Percentiles rank a stretch among this genome's conserved stretches.
These are phyloP conservation scores for Hibiscus mutabilis DNA, from an alignment of 345 rosid species.

Conservation along the genomic window DNA sequence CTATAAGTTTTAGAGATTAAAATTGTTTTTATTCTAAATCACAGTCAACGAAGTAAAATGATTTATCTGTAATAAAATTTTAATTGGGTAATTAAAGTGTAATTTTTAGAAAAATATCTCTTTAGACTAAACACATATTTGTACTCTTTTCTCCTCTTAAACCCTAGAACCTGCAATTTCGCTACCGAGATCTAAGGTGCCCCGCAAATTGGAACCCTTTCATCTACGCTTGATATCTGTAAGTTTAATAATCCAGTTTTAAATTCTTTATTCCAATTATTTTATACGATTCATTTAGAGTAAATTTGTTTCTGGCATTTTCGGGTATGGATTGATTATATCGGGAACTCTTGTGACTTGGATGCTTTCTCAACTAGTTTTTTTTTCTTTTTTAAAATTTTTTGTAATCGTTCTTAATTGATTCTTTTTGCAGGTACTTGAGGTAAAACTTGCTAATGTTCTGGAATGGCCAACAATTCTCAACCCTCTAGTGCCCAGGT, in stretches of 20 bases:
- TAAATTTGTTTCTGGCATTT: not conserved
- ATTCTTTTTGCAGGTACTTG: slow-evolving; percentile 14
- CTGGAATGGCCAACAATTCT: slow-evolving; percentile 60
- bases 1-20: no score
- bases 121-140: no score
- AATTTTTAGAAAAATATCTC: no score
- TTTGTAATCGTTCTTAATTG: not conserved
- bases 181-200: slow-evolving; percentile 9
- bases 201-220: not conserved
- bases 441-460: slow-evolving; percentile 16
- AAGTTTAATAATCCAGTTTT: not conserved
- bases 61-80: no score
- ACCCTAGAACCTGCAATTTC: slow-evolving; percentile 16
- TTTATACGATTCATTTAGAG: not conserved
- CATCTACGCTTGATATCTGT: not conserved
- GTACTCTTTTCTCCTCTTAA: slow-evolving; percentile 1
- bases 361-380: not conserved
- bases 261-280: not conserved
- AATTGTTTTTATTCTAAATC: no score
- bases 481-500: slow-evolving; percentile 69
- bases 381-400: not conserved
- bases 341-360: not conserved
- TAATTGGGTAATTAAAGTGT: no score
- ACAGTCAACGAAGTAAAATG: no score
- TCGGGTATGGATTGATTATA: not conserved